A percentile compares a stretch with the other conserved stretches of the same genome.
These are phyloP conservation scores for Solanum hybrid DNA, from an alignment of 305 asterid genomes.

Conservation along the genomic window DNA sequence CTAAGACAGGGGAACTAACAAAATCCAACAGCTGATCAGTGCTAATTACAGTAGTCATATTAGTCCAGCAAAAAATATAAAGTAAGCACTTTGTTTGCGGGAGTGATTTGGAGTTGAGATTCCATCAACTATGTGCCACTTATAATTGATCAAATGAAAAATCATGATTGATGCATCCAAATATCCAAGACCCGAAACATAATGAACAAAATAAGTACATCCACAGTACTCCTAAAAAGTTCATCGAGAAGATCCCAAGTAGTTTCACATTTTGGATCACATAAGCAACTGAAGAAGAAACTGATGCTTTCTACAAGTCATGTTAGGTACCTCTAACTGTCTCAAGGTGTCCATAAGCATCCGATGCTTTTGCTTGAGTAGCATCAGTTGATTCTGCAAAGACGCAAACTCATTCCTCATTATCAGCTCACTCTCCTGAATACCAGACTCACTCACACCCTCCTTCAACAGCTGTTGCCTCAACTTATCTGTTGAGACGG, in stretches of 20 bases:
- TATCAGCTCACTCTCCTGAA: slow-evolving; percentile 81
- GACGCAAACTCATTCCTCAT: slow-evolving; percentile 73
- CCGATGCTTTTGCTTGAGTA: slow-evolving; percentile 87
- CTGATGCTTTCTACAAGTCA: slow-evolving; percentile 31
- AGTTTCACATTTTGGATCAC: slow-evolving; percentile 21
- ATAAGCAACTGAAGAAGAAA: slow-evolving; percentile 30
- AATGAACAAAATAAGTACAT: too few species aligned
- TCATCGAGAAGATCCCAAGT: slow-evolving; percentile 17
- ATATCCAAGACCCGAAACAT: too few species aligned
- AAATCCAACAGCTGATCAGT: background rate
- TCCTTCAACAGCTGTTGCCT: slow-evolving; percentile 75
- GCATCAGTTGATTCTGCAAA: slow-evolving; percentile 62
- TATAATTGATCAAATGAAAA: too few species aligned
- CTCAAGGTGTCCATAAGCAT: slow-evolving; percentile 80
- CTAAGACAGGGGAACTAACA: background rate
- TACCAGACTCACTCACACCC: slow-evolving; percentile 54
- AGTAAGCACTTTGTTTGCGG: background rate
- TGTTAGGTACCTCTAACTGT: slow-evolving; percentile 85
- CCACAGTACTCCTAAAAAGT: background rate
- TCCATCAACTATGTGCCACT: too few species aligned
- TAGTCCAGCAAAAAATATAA: background rate
- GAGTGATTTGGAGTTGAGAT: background rate
- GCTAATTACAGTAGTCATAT: background rate
- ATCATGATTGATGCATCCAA: too few species aligned
- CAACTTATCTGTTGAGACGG: slow-evolving; percentile 70